These are phyloP conservation scores for Fusarium hainanense DNA, from an alignment of 2,329 filamentous ascomycete genomes.

Conservation along the genomic window DNA sequence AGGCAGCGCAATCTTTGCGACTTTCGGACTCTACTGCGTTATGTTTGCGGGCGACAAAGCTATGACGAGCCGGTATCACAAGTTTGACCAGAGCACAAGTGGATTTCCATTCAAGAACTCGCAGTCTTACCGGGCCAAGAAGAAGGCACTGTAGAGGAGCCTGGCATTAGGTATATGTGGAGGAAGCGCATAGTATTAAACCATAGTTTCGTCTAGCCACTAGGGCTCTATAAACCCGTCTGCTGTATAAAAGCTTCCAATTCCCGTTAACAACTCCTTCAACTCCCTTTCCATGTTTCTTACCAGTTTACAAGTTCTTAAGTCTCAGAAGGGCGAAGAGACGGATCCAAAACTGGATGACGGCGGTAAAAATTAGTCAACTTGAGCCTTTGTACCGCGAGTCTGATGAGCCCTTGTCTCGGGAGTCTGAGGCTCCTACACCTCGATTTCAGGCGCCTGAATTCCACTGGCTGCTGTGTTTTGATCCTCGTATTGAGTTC, in stretches of 20 bases:
- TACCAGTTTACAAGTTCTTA: not conserved
- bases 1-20: slow-evolving; percentile 67
- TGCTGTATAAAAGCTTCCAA: slow-evolving; percentile 13
- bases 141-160: slow-evolving; percentile 49
- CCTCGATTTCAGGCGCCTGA: slow-evolving; percentile 8
- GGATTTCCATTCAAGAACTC: slow-evolving; percentile 54
- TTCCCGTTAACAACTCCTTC: slow-evolving; percentile 39
- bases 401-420: too few relatives aligned
- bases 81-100: slow-evolving; percentile 55
- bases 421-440: not conserved
- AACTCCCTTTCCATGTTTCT: slow-evolving; percentile 39
- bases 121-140: slow-evolving; percentile 53
- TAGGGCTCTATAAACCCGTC: slow-evolving; percentile 9
- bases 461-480: slow-evolving; percentile 16
- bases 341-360: too few relatives aligned
- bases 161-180: not conserved
- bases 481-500: slow-evolving; percentile 30
- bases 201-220: slow-evolving; percentile 27
- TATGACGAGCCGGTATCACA: slow-evolving; percentile 52
- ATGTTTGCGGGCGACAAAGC: slow-evolving; percentile 54
- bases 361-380: too few relatives aligned
- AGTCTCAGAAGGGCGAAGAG: not conserved
- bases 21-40: slow-evolving; percentile 59
- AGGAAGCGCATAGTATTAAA: slow-evolving; percentile 9
- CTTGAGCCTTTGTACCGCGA: too few relatives aligned